A percentile compares a stretch with the other conserved stretches of the same genome.
Evolutionary conservation across 495 filamentous ascomycete species (phyloP).

Genomic region (Paragyromitra xinjiangensis): DNA sequence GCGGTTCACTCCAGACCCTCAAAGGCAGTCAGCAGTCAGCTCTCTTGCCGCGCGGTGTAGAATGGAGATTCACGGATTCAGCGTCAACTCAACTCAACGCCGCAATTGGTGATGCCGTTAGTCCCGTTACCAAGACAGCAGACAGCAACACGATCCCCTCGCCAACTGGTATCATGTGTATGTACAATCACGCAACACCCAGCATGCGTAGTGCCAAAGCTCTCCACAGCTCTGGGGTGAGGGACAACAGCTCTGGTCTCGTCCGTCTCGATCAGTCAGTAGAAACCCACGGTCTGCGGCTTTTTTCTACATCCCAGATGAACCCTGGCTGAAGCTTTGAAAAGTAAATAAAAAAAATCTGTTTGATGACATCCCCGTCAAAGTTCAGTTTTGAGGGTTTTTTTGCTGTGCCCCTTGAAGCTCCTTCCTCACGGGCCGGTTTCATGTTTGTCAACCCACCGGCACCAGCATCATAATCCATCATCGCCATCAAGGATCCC

Average conservation of each 20-base stretch:
- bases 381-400: slow-evolving; percentile 35
- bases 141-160: slow-evolving; percentile 31
- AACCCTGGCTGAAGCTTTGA: not conserved
- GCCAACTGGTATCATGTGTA: slow-evolving; percentile 25
- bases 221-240: slow-evolving; percentile 13
- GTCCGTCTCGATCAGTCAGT: slow-evolving; percentile 20
- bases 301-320: slow-evolving; percentile 26
- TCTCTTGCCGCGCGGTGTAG: slow-evolving; percentile 17
- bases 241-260: slow-evolving; percentile 9
- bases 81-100: not conserved
- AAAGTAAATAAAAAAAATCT: not conserved
- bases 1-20: slow-evolving; percentile 7
- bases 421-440: slow-evolving; percentile 27
- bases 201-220: slow-evolving; percentile 17
- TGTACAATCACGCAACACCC: slow-evolving; percentile 32
- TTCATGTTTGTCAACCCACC: slow-evolving; percentile 27
- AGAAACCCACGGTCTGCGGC: slow-evolving; percentile 16
- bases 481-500: slow-evolving; percentile 32
- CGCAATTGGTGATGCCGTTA: slow-evolving; percentile 19
- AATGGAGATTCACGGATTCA: not conserved
- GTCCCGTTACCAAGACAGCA: slow-evolving; percentile 28
- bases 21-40: slow-evolving; percentile 12
- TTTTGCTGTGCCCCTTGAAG: slow-evolving; percentile 26
- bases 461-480: slow-evolving; percentile 1
- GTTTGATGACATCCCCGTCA: slow-evolving; percentile 21